Evolutionary conservation across 192 early-diverging fungal genomes (phyloP).

Genomic region (Cetraspora pellucida): DNA sequence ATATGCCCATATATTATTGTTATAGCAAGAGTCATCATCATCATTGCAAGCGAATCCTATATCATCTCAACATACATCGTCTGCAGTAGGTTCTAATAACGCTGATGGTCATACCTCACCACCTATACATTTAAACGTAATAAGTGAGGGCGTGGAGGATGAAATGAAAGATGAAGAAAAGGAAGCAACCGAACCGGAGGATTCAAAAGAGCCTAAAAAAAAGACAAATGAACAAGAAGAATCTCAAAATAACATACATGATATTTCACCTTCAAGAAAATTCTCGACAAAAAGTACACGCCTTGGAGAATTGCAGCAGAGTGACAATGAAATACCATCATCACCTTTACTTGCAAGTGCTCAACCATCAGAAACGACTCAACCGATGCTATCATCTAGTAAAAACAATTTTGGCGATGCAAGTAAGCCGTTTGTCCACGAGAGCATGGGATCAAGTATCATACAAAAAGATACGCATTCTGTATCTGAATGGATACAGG

Average conservation of each 20-base stretch:
- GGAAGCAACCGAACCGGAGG: neutral
- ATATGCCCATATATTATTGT: neutral
- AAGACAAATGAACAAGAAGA: neutral
- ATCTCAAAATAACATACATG: neutral
- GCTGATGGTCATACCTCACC: neutral
- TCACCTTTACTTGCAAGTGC: neutral
- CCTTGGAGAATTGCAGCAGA: neutral
- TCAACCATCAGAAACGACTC: neutral
- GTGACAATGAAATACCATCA: neutral
- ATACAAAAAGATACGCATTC: neutral
- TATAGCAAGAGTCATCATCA: neutral
- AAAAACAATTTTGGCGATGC: neutral
- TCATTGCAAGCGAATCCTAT: neutral
- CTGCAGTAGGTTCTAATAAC: neutral
- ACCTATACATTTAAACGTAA: neutral
- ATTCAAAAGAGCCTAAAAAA: neutral
- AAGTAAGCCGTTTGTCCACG: neutral
- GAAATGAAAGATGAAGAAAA: neutral
- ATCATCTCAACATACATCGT: neutral
- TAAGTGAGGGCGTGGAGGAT: neutral
- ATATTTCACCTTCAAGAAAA: neutral
- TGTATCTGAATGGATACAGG: no score
- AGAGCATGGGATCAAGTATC: neutral
- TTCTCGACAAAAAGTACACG: conserved; percentile 2
- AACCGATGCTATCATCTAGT: neutral